These are phyloP conservation scores for Teratosphaeria viscida DNA, from an alignment of 2,329 filamentous ascomycete genomes.

Conservation along the genomic window DNA sequence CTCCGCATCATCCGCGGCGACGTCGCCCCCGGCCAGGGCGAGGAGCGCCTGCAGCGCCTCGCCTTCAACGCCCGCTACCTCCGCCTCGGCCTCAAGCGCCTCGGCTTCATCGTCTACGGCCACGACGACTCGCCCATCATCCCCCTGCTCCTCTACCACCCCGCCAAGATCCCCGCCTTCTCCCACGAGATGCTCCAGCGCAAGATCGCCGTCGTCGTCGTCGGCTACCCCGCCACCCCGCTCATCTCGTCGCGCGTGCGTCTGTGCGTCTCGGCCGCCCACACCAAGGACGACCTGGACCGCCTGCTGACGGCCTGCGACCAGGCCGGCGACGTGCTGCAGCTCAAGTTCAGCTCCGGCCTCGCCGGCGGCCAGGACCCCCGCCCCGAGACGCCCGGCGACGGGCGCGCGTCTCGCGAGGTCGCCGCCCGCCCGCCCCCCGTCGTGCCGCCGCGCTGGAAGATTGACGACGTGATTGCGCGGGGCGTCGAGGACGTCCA, in stretches of 20 bases:
- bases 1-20: constrained; percentile 85
- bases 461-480: constrained; percentile 61
- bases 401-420: constrained; percentile 45
- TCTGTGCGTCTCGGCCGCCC: constrained; percentile 90
- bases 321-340: constrained; percentile 80
- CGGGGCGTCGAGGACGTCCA: constrained; percentile 68
- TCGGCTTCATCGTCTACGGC: constrained; percentile 93
- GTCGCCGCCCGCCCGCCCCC: constrained; percentile 37
- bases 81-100: constrained; percentile 89
- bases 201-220: constrained; percentile 94
- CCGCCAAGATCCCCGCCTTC: constrained; percentile 97
- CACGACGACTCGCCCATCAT: constrained; percentile 98
- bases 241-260: constrained; percentile 88
- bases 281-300: constrained; percentile 98
- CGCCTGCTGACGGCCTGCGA: constrained; percentile 80
- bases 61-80: constrained; percentile 98
- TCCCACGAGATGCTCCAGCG: constrained; percentile 97
- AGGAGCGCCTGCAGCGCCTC: constrained; percentile 88
- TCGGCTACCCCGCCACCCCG: constrained; percentile 92
- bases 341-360: constrained; percentile 95
- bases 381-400: constrained; percentile 59
- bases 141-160: constrained; percentile 87
- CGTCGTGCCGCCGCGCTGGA: constrained; percentile 66
- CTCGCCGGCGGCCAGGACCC: constrained; percentile 79
- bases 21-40: constrained; percentile 77